phyloP scores from a whole-genome alignment of 495 filamentous ascomycete species.

The Penicillium cataractarum region DNA sequence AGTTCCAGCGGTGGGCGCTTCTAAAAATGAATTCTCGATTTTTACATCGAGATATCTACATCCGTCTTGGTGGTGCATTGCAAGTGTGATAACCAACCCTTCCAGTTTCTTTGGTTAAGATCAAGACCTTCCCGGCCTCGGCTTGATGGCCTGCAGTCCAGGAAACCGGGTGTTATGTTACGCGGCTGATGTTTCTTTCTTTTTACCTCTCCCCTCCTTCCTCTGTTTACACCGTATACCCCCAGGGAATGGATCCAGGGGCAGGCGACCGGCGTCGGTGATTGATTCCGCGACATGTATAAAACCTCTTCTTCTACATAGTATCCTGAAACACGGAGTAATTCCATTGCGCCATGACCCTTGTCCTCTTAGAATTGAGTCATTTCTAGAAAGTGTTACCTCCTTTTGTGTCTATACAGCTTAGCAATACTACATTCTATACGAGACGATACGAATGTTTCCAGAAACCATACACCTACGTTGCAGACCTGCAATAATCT shows the following conservation, averaged over 20 bases:
- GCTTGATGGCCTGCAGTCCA: neutral
- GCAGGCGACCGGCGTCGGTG: conserved; percentile 26
- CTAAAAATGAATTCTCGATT: too few relatives aligned
- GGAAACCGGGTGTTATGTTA: conserved; percentile 7
- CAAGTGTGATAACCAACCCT: neutral
- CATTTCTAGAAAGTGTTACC: neutral
- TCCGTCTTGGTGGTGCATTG: neutral
- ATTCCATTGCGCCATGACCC: conserved; percentile 5
- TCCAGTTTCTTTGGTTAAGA: neutral
- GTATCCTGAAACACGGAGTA: conserved; percentile 16
- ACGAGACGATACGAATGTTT: neutral
- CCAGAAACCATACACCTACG: neutral
- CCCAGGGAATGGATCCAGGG: conserved; percentile 29
- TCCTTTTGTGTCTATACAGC: neutral
- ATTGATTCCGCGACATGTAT: conserved; percentile 23
- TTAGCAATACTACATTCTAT: neutral
- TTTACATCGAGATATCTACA: too few relatives aligned
- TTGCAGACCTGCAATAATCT: neutral
- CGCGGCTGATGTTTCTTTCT: conserved; percentile 19
- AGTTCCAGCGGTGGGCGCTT: conserved; percentile 43
- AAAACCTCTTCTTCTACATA: conserved; percentile 27
- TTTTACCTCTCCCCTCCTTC: conserved; percentile 23
- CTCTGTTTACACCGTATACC: conserved; percentile 31
- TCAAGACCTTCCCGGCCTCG: too few relatives aligned
- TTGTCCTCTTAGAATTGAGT: neutral